Evolutionary conservation across 192 early-diverging fungal species (phyloP).

Genomic region (Backusella australiensis): DNA sequence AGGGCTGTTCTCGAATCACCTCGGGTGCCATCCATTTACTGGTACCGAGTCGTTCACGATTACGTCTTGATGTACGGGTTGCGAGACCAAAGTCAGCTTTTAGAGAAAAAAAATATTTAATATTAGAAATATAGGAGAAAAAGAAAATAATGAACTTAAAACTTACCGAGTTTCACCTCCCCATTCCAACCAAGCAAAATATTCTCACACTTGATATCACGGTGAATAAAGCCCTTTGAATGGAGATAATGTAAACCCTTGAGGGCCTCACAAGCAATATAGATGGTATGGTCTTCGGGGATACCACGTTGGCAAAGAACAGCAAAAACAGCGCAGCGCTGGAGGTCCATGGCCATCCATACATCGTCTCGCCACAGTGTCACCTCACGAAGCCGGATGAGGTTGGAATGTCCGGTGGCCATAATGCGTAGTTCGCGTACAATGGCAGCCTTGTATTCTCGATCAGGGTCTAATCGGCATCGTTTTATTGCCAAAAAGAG

Average conservation of each 20-base stretch:
- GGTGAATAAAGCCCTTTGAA: conserved; percentile 40
- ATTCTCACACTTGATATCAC: conserved; percentile 49
- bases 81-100: conserved; percentile 41
- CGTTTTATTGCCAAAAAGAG: conserved; percentile 35
- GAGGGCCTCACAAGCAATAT: conserved; percentile 35
- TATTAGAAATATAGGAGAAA: neutral
- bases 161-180: conserved; percentile 42
- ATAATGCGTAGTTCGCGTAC: conserved; percentile 38
- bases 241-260: conserved; percentile 40
- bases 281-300: conserved; percentile 37
- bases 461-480: conserved; percentile 33
- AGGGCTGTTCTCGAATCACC: conserved; percentile 41
- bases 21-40: conserved; percentile 51
- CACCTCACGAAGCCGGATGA: conserved; percentile 37
- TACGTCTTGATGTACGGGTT: conserved; percentile 29
- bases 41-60: conserved; percentile 36
- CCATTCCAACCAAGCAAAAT: conserved; percentile 39
- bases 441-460: conserved; percentile 36
- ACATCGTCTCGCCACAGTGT: conserved; percentile 36
- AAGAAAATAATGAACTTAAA: neutral
- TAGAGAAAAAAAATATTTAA: neutral
- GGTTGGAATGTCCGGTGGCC: conserved; percentile 31
- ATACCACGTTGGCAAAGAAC: conserved; percentile 38
- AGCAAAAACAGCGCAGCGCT: conserved; percentile 36
- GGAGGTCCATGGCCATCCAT: conserved; percentile 42